phyloP scores from a whole-genome alignment of 2,329 filamentous ascomycete species.

The Arthrocladium fulminans region DNA sequence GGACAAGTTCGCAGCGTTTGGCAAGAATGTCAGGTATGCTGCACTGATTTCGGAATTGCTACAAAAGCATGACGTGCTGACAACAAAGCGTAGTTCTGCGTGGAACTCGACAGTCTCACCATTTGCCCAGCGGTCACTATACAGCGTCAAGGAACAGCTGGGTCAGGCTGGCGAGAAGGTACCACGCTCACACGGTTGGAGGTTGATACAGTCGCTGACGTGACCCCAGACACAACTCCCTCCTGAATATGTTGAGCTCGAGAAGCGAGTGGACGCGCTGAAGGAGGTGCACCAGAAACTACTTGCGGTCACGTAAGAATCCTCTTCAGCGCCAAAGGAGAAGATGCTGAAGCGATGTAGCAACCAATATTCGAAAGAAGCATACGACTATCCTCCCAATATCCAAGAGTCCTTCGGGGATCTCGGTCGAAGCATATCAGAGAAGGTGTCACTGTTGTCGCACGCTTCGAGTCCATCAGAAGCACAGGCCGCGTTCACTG shows the following conservation, averaged over 20 bases:
- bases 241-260: constrained; percentile 93
- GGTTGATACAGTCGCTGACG: constrained; percentile 12
- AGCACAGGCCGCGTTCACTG: constrained; percentile 86
- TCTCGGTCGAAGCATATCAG: constrained; percentile 86
- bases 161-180: constrained; percentile 90
- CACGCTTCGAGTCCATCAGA: constrained; percentile 78
- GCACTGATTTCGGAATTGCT: background rate
- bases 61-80: constrained; percentile 24
- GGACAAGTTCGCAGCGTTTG: constrained; percentile 62
- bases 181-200: background rate
- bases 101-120: constrained; percentile 77
- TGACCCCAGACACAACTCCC: constrained; percentile 74
- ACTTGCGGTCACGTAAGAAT: constrained; percentile 74
- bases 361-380: constrained; percentile 84
- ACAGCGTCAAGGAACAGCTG: constrained; percentile 96
- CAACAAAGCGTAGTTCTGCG: constrained; percentile 35
- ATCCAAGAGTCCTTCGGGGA: constrained; percentile 97
- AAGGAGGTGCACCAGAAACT: constrained; percentile 97
- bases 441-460: constrained; percentile 87
- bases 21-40: constrained; percentile 58
- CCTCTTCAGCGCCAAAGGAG: background rate
- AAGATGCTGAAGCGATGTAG: constrained; percentile 38
- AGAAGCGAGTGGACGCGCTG: constrained; percentile 95
- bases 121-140: constrained; percentile 86
- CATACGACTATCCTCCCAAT: constrained; percentile 90